Conservation (phyloP, 306 rosid species). For the Acmispon strigosus region DNA sequence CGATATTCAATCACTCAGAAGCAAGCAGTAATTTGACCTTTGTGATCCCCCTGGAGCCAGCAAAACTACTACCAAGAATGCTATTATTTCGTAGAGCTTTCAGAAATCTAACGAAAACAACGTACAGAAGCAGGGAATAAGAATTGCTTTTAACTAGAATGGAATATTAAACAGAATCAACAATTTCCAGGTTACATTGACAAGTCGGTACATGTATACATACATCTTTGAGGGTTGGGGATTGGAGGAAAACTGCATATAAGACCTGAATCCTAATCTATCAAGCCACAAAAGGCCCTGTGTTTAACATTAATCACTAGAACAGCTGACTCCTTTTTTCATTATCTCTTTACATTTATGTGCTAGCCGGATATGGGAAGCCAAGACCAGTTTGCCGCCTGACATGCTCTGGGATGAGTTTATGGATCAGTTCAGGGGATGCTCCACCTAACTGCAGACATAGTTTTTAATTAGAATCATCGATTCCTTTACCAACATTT, state of each 20-base stretch:
- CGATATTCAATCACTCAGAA: too few species aligned
- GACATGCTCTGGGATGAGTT: slow-evolving; percentile 81
- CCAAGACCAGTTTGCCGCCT: slow-evolving; percentile 58
- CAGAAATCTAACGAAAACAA: background rate
- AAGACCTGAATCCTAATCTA: slow-evolving; percentile 41
- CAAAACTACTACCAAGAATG: background rate
- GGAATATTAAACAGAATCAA: slow-evolving; percentile 38
- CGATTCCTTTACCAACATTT: too few species aligned
- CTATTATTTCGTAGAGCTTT: too few species aligned
- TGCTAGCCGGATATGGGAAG: slow-evolving; percentile 47
- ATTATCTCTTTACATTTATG: slow-evolving; percentile 40
- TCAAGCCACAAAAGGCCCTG: slow-evolving; percentile 39
- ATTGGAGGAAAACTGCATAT: slow-evolving; percentile 37
- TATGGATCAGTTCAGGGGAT: slow-evolving; percentile 62
- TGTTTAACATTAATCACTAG: slow-evolving; percentile 37
- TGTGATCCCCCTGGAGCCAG: too few species aligned
- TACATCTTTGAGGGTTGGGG: slow-evolving; percentile 19
- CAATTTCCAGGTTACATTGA: slow-evolving; percentile 42
- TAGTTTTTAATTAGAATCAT: background rate
- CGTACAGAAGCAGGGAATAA: slow-evolving; percentile 30
- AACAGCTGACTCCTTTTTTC: slow-evolving; percentile 31
- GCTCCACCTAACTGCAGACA: slow-evolving; percentile 63
- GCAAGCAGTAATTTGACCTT: too few species aligned
- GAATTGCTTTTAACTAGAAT: slow-evolving; percentile 29
- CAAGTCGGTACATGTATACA: slow-evolving; percentile 53